Evolutionary conservation across 495 filamentous ascomycete genomes (phyloP), one percentile per base, ranked within the genome.

Genomic region (Letharia columbiana): DNA sequence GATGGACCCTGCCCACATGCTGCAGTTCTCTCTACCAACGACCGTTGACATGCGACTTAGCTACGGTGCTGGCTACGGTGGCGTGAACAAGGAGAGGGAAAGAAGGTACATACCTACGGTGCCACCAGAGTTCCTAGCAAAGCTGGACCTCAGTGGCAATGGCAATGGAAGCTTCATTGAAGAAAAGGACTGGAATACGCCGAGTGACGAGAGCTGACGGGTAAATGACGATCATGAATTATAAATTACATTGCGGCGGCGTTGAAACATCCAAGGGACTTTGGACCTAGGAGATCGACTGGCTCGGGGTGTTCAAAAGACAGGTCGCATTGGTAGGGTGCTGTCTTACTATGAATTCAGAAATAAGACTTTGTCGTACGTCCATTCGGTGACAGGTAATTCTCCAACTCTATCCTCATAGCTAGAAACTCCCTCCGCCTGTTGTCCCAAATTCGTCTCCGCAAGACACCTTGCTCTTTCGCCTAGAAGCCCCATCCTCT

Each of bases 41-140:
- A 95, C 92, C 66, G 96, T 93, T 20, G 94, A 98, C 74, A 98
- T 99, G 94, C 81, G 96, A 67, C 82, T 99, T 47, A 92, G 85
- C 69, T 99, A 94, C 71, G 94, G 94, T 12, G 93, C 95, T 39
- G 94, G 94, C 17, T 91, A 96, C 69, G 94, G 94, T 6, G 94
- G 94, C 0, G 81, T 92, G 39, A 96, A 99, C 75, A 82, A 87
- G 62, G 94, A 99, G 74, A 81, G 91, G 56, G 94, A 94, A 73
- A 81, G 91, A 65, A 96, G 96, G 76, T 99, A 97, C 71, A 92
- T 96, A n/a, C 94, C 94, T 6, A 96, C 89, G 0, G 91, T 98
- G 37, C 92, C 95, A 35, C 87, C 92, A 3, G 94, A 99, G 75
- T 96, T 96, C 70, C 77, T 99, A 40, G 88, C 87, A 59, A 95